These are phyloP conservation scores for Fraxinus excelsior DNA, from an alignment of 257 asterid species.

Conservation along the genomic window DNA sequence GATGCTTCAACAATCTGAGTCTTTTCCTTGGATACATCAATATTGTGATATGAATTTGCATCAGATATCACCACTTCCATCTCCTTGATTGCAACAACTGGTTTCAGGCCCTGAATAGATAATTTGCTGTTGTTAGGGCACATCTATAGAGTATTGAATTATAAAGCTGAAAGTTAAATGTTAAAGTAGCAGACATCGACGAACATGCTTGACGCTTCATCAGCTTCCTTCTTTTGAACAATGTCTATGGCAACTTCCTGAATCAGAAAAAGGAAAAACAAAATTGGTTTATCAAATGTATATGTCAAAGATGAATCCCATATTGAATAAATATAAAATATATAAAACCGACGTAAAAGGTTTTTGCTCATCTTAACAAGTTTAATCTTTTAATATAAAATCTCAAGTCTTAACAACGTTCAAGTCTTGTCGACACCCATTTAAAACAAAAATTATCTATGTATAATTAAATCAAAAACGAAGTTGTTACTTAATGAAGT, in stretches of 20 bases:
- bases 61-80: background rate
- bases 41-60: background rate
- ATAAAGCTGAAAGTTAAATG: background rate
- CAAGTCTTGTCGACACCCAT: too few species aligned
- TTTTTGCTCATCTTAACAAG: too few species aligned
- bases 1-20: slow-evolving; percentile 29
- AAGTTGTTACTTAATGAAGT: too few species aligned
- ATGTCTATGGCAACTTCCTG: slow-evolving; percentile 80
- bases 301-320: too few species aligned
- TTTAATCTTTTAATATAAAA: too few species aligned
- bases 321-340: too few species aligned
- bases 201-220: slow-evolving; percentile 45
- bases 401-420: too few species aligned
- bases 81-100: background rate
- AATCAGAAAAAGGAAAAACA: slow-evolving; percentile 14
- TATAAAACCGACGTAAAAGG: too few species aligned
- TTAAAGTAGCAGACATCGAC: slow-evolving; percentile 8
- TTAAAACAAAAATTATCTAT: too few species aligned
- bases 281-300: background rate
- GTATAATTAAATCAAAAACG: too few species aligned
- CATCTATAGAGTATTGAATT: background rate
- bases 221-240: slow-evolving; percentile 46
- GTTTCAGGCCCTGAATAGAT: slow-evolving; percentile 39
- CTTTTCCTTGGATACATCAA: background rate
- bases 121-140: background rate